Percentiles rank a stretch among this genome's conserved stretches.
phyloP scores from a whole-genome alignment of 441 rosid species.

The Breynia disticha region DNA sequence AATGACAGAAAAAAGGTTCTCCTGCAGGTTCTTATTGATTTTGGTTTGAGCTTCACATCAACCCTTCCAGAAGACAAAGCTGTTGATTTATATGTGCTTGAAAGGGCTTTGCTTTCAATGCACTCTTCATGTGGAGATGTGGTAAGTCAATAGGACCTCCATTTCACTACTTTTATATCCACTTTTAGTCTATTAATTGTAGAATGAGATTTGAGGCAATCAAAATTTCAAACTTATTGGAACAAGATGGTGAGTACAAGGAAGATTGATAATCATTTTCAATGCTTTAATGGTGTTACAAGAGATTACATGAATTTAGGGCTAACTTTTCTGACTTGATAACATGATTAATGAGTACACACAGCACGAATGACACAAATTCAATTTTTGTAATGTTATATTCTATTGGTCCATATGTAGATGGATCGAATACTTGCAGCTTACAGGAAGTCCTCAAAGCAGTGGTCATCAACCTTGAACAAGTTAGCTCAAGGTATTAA shows the following conservation, averaged over 20 bases:
- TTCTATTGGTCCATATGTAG: conserved; percentile 21
- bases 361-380: too few species aligned
- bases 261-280: too few species aligned
- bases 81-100: conserved; percentile 89
- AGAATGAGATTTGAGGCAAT: too few species aligned
- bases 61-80: conserved; percentile 92
- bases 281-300: too few species aligned
- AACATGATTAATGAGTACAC: too few species aligned
- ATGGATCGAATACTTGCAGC: conserved; percentile 73
- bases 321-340: too few species aligned
- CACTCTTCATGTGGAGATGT: conserved; percentile 95
- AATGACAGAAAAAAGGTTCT: conserved; percentile 4
- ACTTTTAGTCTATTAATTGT: neutral
- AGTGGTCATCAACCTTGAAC: conserved; percentile 88
- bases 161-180: neutral
- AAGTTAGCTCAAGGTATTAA: conserved; percentile 87
- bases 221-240: too few species aligned
- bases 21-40: conserved; percentile 78
- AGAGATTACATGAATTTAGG: too few species aligned
- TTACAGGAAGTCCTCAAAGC: conserved; percentile 86
- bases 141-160: conserved; percentile 35
- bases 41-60: conserved; percentile 88
- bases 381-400: too few species aligned
- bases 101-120: conserved; percentile 85
- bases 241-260: too few species aligned